Evolutionary conservation across 176 grass and related monocot species (phyloP), one percentile per base, ranked within the genome.

Genomic region (Leersia perrieri): DNA sequence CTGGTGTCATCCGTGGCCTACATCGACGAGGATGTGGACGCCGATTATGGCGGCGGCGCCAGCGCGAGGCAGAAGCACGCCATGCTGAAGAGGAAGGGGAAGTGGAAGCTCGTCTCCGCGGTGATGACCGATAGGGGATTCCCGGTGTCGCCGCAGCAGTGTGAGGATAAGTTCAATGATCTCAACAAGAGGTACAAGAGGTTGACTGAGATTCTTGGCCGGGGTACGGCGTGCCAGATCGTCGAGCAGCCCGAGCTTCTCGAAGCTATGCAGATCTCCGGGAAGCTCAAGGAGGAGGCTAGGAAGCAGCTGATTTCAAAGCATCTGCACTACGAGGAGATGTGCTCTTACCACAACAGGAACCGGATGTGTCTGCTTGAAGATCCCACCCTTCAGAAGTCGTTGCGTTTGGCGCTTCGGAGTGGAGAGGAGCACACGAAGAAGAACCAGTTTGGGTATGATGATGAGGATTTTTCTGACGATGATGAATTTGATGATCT

Each of bases 131-230:
- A 85, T 12, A 89, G 86, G 82, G 83, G 80, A 2, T 78, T 60
- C 9, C 34, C 61, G 3, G 88, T 94, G 74, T 94, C 92, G 7
- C 92, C 89, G 0, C 92, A 94, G 51, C 92, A 91, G 71, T 94
- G 92, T n/a, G 92, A 94, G 86, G 89, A 94, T 31, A 94, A 94
- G 87, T 94, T 94, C 36, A 94, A 94, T 36, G 92, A 94, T 63
- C 84, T 94, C n/a, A 94, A 94, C 83, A 94, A 94, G 72, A 88
- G 89, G 83, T 94, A 94, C 69, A 94, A 91, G 81, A 94, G 86
- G 82, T 66, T 94, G 22, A 91, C 83, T 11, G 92, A 94, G 15
- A 91, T 94, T 67, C 87, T 94, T 29, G 92, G 92, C 78, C 82
- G 83, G 41, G 92, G 92, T 15, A 87, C 80, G 12, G 80, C 86